A percentile compares a stretch with the other conserved stretches of the same genome.
phyloP scores from a whole-genome alignment of 805 yeast genomes.

The Metschnikowia lunata region DNA sequence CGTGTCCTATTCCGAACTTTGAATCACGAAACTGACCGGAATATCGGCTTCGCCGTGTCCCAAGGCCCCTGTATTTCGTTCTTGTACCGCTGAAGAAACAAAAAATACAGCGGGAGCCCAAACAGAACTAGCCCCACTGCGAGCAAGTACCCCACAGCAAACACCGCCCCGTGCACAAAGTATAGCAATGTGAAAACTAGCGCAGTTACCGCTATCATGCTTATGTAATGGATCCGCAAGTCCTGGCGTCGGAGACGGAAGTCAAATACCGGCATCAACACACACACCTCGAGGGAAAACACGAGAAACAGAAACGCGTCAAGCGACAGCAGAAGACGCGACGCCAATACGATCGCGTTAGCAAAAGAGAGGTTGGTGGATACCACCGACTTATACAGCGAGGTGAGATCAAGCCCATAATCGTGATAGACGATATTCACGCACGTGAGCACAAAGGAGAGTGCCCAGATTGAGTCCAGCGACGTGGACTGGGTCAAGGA shows the following conservation, averaged over 20 bases:
- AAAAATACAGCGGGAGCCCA: conserved; percentile 62
- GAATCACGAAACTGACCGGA: conserved; percentile 17
- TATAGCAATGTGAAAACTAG: conserved; percentile 27
- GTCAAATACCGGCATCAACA: conserved; percentile 68
- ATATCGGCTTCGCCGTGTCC: conserved; percentile 79
- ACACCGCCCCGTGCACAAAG: conserved; percentile 13
- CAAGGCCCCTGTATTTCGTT: conserved; percentile 89
- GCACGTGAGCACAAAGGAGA: conserved; percentile 73
- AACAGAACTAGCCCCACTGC: conserved; percentile 42
- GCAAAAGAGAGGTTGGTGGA: conserved; percentile 81
- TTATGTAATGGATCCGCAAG: conserved; percentile 17
- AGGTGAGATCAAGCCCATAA: conserved; percentile 50
- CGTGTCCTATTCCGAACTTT: no score
- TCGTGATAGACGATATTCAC: conserved; percentile 66
- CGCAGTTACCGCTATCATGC: conserved; percentile 24
- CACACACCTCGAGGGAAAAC: conserved; percentile 65
- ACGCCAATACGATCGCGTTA: conserved; percentile 84
- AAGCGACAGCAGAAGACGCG: conserved; percentile 70
- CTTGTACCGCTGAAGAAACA: conserved; percentile 71
- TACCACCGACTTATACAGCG: conserved; percentile 46
- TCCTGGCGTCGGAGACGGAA: conserved; percentile 48
- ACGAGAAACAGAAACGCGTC: conserved; percentile 82
- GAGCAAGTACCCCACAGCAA: conserved; percentile 50
- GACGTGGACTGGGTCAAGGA: conserved; percentile 86
- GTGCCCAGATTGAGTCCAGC: conserved; percentile 92